A percentile compares a stretch with the other conserved stretches of the same genome.
Conservation (phyloP, 148 eudicot genomes). For the Oxyria digyna region DNA sequence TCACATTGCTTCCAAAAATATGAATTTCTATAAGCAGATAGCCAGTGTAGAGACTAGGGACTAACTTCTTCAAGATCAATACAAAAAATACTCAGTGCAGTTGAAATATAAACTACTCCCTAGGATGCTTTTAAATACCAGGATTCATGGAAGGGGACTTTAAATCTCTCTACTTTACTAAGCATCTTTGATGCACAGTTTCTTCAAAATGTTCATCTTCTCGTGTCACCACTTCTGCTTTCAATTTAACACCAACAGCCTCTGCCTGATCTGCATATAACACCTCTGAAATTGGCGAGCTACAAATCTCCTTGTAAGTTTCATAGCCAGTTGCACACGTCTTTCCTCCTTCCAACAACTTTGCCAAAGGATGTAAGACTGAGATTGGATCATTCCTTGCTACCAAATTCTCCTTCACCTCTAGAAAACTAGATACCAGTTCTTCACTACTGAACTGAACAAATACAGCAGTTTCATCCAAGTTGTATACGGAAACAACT, state of each 20-base stretch:
- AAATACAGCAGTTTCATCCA: slow-evolving; percentile 75
- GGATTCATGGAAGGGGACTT: background rate
- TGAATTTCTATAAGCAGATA: background rate
- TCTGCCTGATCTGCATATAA: slow-evolving; percentile 60
- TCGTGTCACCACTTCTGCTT: background rate
- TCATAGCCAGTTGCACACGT: slow-evolving; percentile 67
- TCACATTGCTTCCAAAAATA: background rate
- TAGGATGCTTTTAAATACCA: no score
- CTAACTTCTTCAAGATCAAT: no score
- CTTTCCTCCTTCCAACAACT: slow-evolving; percentile 58
- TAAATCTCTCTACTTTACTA: background rate
- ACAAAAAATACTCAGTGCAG: background rate
- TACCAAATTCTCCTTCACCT: slow-evolving; percentile 49
- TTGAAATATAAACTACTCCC: no score
- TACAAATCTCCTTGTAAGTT: slow-evolving; percentile 59
- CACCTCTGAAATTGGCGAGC: slow-evolving; percentile 56
- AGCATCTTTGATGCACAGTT: background rate
- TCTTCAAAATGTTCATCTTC: slow-evolving; percentile 7
- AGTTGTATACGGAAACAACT: slow-evolving; percentile 41
- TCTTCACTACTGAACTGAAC: slow-evolving; percentile 57
- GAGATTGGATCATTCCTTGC: slow-evolving; percentile 45
- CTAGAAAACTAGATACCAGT: slow-evolving; percentile 44
- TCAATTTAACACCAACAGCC: slow-evolving; percentile 41
- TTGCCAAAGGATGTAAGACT: slow-evolving; percentile 65
- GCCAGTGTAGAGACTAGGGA: no score